Base-by-base conservation (phyloP, 2,329 filamentous ascomycete genomes). In the Beauveria sp. region DNA sequence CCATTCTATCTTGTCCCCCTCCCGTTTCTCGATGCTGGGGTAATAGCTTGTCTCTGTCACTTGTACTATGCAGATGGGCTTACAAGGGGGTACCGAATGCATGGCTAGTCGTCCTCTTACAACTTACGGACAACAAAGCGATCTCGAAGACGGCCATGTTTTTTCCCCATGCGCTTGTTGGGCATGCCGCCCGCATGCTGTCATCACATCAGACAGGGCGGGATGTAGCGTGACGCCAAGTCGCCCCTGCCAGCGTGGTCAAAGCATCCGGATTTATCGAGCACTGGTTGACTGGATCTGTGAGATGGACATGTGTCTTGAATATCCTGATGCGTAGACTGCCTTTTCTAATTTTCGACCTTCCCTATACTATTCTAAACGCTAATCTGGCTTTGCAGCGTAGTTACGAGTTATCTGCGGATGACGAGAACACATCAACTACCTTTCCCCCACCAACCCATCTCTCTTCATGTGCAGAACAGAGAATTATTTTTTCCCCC, bases 31-130 rank as follows among this genome's bases (percentile, higher is more conserved):
- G 30, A 43, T 46, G 45, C 34, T 50, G 26, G 24, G 18, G 54
- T n/a, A 38, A 47, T 47, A 38, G 42, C 18, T 4, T 24, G 42
- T 46, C 20, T 51, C 34, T 51, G 16, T 50, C 56, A 58, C 34
- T 51, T 51, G 24, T 58, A 42, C 46, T 58, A 30, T 58, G 46
- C 46, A 58, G 55, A 58, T 50, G 24, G 22, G 24, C 38, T 22
- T 16, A 24, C 45, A 22, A 22, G 34, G 30, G 30, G 34, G 34
- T 5, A 38, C 34, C 34, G 34, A 38, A 38, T 38, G 34, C 34
- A 38, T 14, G 34, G 34, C 34, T 14, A 38, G 34, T 38, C 34
- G 12, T 14, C 12, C 34, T 38, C 34, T 38, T 38, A 38, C 34
- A 14, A 12, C 34, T 38, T 38, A 38, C 34, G 12, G 34, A 38